These are phyloP conservation scores for Cryptosporidium ubiquitum DNA, from an alignment of 169 alveolate genomes.

Conservation along the genomic window DNA sequence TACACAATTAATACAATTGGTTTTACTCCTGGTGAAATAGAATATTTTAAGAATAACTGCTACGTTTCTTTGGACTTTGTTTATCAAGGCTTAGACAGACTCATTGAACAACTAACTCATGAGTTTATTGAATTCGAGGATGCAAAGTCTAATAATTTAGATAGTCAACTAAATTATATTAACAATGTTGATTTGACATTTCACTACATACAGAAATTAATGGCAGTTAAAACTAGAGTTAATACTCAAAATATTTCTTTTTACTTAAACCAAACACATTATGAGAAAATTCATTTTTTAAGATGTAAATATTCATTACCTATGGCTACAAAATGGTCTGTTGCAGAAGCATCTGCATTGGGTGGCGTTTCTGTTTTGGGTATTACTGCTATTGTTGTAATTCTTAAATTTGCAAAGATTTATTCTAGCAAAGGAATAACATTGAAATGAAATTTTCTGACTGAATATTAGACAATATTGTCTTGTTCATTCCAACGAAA, in stretches of 20 bases:
- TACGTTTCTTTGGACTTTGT: conserved; percentile 7
- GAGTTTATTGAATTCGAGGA: conserved; percentile 31
- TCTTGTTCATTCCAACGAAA: too few relatives aligned
- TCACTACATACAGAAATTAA: conserved; percentile 6
- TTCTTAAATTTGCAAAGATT: background rate
- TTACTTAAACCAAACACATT: background rate
- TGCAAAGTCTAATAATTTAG: background rate
- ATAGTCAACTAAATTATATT: background rate
- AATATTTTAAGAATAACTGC: background rate
- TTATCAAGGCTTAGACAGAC: conserved; percentile 30
- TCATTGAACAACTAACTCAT: background rate
- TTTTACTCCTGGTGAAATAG: background rate
- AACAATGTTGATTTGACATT: conserved; percentile 61
- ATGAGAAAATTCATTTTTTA: conserved; percentile 41
- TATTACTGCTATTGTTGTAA: background rate
- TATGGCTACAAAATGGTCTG: conserved; percentile 40
- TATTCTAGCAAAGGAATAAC: background rate
- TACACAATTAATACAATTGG: conserved; percentile 44
- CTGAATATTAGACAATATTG: background rate
- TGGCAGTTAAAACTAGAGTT: conserved; percentile 53
- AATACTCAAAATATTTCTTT: background rate
- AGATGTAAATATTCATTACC: conserved; percentile 34
- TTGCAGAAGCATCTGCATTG: conserved; percentile 44
- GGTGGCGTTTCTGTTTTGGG: conserved; percentile 13
- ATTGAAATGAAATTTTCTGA: background rate